Base-by-base conservation (phyloP, 1,284 basidiomycete species). In the Boletus mariae region DNA sequence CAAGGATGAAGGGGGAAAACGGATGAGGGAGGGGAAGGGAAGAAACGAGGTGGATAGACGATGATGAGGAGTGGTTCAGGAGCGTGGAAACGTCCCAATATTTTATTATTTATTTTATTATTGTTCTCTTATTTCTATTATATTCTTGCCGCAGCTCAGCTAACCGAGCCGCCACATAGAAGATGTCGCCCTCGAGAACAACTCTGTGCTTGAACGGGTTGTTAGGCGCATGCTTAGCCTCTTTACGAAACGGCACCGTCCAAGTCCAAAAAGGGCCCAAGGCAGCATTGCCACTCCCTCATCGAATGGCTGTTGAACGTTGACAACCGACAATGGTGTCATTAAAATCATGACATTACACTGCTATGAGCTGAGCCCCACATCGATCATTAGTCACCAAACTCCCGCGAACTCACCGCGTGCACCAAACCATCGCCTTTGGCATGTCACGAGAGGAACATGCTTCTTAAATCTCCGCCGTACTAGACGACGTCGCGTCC, bases 31-130 rank as follows among this genome's bases (percentile, higher is more conserved):
- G 55, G 67, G 65, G 59, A 65, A 62, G 61, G 57, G 62, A 64
- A 66, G 63, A 62, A 62, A 66, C 48, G 61, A 61, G 58, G 62
- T 63, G 49, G 62, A 57, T 57, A 59, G 62, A 65, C 54, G 64
- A 52, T 55, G 69, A 57, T 71, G 62, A 57, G 38, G 49, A 55
- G 55, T 57, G 49, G 59, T 64, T 59, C 53, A 59, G 60, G 41
- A 61, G 58, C 64, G 61, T 62, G 62, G 60, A 52, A 65, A 61
- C 49, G 41, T 50, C 13, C 37, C 25, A 45, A 45, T 10, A 34
- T 48, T 25, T 43, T 53, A 57, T 64, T 68, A 67, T 68, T 68
- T 68, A 65, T 59, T 57, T 28, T 61, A 38, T 43, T 49, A 44
- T 51, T 52, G 32, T 54, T 54, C 41, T 37, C 31, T 11, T 8